Base-by-base conservation (phyloP, 352 stramenopile species). In the Globisporangium paroecandrum region DNA sequence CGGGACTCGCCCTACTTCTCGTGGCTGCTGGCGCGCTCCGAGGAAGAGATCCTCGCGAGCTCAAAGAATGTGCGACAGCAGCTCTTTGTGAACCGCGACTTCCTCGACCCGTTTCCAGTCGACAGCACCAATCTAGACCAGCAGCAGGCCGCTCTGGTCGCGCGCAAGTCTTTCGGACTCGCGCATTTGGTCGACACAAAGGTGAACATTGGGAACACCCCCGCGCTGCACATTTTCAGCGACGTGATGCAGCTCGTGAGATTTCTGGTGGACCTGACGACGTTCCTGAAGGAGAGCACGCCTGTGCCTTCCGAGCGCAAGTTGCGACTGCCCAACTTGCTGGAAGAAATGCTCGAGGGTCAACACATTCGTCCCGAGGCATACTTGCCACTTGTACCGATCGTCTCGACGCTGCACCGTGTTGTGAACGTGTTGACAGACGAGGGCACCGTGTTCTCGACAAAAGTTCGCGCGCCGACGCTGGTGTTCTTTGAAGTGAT, bases 391-490 rank as follows among this genome's bases (percentile, higher is more conserved):
- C 64, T 90, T 4, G 68, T 73, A 15, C 66, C 65, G 2, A 56
- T 74, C 4, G 69, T 77, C 8, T 64, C 69, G 41, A 54, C 46
- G 1, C 58, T 76, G 12, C 77, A 84, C 47, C 77, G 75, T 13
- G 75, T 88, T 6, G 76, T 87, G 22, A 85, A 88, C 56, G 76
- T 88, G 18, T 61, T 88, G 20, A 76, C 67, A 3, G 62, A 81
- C 36, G 83, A 93, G 77, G 83, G 82, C 22, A 89, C 82, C 5
- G 83, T 91, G 18, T 91, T 91, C 55, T 89, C 80, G 6, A 91
- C 83, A 4, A 90, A 90, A 54, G 82, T 70, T 29, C 80, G 83
- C 27, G 82, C 83, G 0, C 83, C 83, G 10, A 91, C 78, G 15
- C 58, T 91, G n/a, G 73, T 91, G 49, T 83, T 82, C 58, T 90